Evolutionary conservation across 495 filamentous ascomycete genomes (phyloP), one percentile per base, ranked within the genome.

Genomic region (Beverwykella pulmonaria): DNA sequence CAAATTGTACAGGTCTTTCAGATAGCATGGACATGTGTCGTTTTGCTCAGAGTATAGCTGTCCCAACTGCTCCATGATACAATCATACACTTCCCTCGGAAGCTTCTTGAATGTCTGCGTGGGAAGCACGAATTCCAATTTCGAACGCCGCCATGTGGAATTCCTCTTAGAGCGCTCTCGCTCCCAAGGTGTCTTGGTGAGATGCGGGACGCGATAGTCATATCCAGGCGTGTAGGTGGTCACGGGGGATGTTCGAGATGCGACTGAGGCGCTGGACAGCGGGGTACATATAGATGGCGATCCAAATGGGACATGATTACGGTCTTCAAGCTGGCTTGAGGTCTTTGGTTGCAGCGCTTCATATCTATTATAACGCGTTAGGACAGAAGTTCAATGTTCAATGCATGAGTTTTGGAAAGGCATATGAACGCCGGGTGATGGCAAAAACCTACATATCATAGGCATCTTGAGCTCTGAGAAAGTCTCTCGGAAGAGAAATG

Each of bases 1-100:
- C 30, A 92, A 80, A 54, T 84, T 81, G 69, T 85, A 86, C 26
- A 92, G 73, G 71, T 94, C 90, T 54, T 89, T 85, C 79, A 91
- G 87, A 76, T 87, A 91, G 76, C 91, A 93, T 59, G 86, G 81
- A 71, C 92, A 94, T 44, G 80, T 79, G 71, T 73, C 64, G 78
- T 79, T 19, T 74, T 73, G 20, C 52, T 60, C 23, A 75, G 79
- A 52, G 64, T 88, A 84, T 44, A 85, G 56, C 7, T 69, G 63
- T 47, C 82, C 78, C 15, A 88, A 63, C 52, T 83, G 81, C 39
- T 78, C 76, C 10, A 87, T 63, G 29, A 88, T 84, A 49, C 78
- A 82, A 58, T 85, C 79, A 70, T 83, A 86, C 3, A 88, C 80
- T 50, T 82, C 82, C n/a, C 77, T 75, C 0, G 86, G 84, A 7